Conservation (phyloP, 179 eudicot genomes). For the Beta corolliflora region DNA sequence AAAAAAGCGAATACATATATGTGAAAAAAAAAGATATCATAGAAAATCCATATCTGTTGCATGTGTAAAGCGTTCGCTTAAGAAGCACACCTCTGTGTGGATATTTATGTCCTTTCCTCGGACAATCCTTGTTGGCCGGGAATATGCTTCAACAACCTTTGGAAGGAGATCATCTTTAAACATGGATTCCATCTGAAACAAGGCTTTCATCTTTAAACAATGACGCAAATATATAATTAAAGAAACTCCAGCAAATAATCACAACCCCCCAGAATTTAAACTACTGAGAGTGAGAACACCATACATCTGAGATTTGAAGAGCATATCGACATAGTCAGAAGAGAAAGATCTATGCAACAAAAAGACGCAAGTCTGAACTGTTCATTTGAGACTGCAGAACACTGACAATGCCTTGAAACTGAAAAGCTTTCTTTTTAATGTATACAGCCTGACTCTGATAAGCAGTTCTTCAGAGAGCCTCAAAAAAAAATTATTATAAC, state of each 20-base stretch:
- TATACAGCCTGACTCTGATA: not conserved
- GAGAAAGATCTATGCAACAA: not conserved
- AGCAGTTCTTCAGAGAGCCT: not conserved
- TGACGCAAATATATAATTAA: not conserved
- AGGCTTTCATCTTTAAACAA: not conserved
- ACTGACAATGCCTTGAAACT: not conserved
- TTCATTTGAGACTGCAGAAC: not conserved
- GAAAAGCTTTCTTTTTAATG: not conserved
- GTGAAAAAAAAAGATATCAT: not conserved
- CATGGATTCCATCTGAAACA: slow-evolving; percentile 73
- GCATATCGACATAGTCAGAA: not conserved
- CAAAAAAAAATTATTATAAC: no score
- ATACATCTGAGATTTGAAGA: not conserved
- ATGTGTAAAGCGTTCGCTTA: slow-evolving; percentile 10
- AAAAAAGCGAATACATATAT: no score
- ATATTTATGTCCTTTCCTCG: slow-evolving; percentile 76
- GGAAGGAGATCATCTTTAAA: slow-evolving; percentile 71
- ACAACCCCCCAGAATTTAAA: not conserved
- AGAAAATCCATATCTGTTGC: not conserved
- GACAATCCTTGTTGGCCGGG: slow-evolving; percentile 96
- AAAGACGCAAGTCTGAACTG: no score
- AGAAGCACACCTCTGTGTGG: slow-evolving; percentile 54
- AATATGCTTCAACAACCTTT: slow-evolving; percentile 89
- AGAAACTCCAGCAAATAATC: not conserved
- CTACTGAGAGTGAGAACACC: not conserved